Percentiles rank a stretch among this genome's conserved stretches.
These are phyloP conservation scores for Pterocarpus macrocarpus DNA, from an alignment of 306 rosid species.

Conservation along the genomic window DNA sequence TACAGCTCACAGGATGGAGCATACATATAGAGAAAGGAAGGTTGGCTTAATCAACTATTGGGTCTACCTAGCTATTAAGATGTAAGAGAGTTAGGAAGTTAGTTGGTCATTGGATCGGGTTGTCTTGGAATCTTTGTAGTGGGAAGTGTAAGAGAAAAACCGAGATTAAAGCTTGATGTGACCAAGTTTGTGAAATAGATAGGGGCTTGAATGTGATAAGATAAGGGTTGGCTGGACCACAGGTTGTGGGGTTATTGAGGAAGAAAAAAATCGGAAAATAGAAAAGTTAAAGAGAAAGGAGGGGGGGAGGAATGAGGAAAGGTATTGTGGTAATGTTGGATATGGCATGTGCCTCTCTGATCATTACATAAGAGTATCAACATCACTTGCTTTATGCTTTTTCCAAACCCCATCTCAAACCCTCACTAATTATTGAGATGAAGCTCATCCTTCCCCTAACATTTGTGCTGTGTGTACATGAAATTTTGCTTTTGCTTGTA, in stretches of 20 bases:
- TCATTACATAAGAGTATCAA: constrained; percentile 70
- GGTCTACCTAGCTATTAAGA: constrained; percentile 41
- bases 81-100: constrained; percentile 45
- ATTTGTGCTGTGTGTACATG: constrained; percentile 55
- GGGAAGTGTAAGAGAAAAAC: constrained; percentile 45
- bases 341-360: constrained; percentile 82
- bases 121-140: constrained; percentile 64
- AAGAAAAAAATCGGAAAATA: constrained; percentile 11
- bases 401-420: constrained; percentile 50
- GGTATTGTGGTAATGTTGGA: constrained; percentile 62
- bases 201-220: constrained; percentile 70
- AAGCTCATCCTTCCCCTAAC: constrained; percentile 68
- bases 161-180: constrained; percentile 68
- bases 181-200: constrained; percentile 68
- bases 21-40: constrained; percentile 29
- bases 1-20: constrained; percentile 37
- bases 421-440: constrained; percentile 77
- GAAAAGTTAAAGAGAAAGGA: neutral
- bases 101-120: constrained; percentile 57
- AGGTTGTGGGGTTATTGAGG: constrained; percentile 54
- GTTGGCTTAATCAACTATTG: constrained; percentile 5
- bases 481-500: constrained; percentile 55
- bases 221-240: constrained; percentile 81
- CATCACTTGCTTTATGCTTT: constrained; percentile 76
- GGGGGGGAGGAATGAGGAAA: constrained; percentile 7